A percentile compares a stretch with the other conserved stretches of the same genome.
These are phyloP conservation scores for Tuber calosporum DNA, from an alignment of 495 filamentous ascomycete species.

Conservation along the genomic window DNA sequence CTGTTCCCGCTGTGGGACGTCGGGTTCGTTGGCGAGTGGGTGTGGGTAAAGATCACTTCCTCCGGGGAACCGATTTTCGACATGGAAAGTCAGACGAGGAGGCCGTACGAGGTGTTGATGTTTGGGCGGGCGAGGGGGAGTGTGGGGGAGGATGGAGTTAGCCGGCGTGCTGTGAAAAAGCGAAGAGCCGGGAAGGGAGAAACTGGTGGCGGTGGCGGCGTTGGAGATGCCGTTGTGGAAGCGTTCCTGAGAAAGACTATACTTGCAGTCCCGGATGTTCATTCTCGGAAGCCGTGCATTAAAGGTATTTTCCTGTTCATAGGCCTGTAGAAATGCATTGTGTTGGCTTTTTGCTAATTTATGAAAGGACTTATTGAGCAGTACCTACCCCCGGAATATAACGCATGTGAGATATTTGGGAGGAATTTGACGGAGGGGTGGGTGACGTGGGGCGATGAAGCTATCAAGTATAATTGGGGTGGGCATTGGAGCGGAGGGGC, in stretches of 20 bases:
- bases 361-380: slow-evolving; percentile 47
- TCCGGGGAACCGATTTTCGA: slow-evolving; percentile 61
- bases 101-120: slow-evolving; percentile 78
- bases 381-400: slow-evolving; percentile 49
- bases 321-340: neutral
- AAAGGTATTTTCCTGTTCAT: slow-evolving; percentile 41
- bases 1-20: slow-evolving; percentile 61
- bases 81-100: slow-evolving; percentile 67
- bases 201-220: slow-evolving; percentile 13
- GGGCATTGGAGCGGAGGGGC: slow-evolving; percentile 54
- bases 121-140: slow-evolving; percentile 49
- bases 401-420: slow-evolving; percentile 79
- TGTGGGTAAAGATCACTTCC: slow-evolving; percentile 78
- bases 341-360: slow-evolving; percentile 28
- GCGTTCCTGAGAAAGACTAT: slow-evolving; percentile 54
- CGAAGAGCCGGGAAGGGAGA: neutral
- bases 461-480: slow-evolving; percentile 65
- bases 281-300: slow-evolving; percentile 80
- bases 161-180: neutral
- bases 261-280: slow-evolving; percentile 75
- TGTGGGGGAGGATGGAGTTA: slow-evolving; percentile 15
- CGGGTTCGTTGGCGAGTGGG: slow-evolving; percentile 67
- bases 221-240: slow-evolving; percentile 21
- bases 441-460: slow-evolving; percentile 86
- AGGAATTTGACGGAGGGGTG: slow-evolving; percentile 77